These are phyloP conservation scores for Raphanus hybrid DNA, from an alignment of 441 rosid genomes.

Conservation along the genomic window DNA sequence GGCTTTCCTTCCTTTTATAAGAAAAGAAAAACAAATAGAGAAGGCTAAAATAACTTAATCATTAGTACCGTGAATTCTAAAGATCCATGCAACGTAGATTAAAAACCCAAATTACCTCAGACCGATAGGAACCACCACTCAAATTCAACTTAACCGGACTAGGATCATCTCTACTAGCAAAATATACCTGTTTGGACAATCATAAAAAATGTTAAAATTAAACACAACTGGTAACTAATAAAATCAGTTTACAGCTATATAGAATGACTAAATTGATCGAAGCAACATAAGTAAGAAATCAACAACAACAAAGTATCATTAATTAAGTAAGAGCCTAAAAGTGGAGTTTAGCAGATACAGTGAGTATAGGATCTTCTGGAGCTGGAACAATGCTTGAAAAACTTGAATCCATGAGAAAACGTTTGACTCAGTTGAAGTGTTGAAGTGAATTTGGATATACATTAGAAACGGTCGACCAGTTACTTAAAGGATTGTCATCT, in stretches of 20 bases:
- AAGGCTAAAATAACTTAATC: no score
- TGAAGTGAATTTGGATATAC: constrained; percentile 2
- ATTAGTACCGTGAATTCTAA: neutral
- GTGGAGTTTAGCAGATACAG: constrained; percentile 8
- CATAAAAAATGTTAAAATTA: neutral
- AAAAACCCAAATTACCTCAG: constrained; percentile 13
- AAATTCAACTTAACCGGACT: constrained; percentile 29
- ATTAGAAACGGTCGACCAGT: neutral
- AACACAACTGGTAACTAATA: neutral
- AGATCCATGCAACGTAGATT: constrained; percentile 3
- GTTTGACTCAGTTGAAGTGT: constrained; percentile 6
- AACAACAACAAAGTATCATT: neutral
- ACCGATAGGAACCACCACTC: constrained; percentile 18
- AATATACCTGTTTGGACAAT: constrained; percentile 25
- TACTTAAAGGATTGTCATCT: neutral
- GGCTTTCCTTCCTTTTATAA: constrained; percentile 31
- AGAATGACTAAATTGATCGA: neutral
- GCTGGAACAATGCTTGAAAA: constrained; percentile 30
- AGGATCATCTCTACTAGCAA: constrained; percentile 27
- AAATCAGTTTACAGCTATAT: neutral
- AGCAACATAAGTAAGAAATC: neutral
- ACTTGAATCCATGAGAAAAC: constrained; percentile 12
- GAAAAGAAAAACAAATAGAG: neutral
- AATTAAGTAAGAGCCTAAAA: neutral
- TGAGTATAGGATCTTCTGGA: constrained; percentile 22